These are phyloP conservation scores for Plasmodium yoelii DNA, from an alignment of 169 alveolate genomes.

Conservation along the genomic window DNA sequence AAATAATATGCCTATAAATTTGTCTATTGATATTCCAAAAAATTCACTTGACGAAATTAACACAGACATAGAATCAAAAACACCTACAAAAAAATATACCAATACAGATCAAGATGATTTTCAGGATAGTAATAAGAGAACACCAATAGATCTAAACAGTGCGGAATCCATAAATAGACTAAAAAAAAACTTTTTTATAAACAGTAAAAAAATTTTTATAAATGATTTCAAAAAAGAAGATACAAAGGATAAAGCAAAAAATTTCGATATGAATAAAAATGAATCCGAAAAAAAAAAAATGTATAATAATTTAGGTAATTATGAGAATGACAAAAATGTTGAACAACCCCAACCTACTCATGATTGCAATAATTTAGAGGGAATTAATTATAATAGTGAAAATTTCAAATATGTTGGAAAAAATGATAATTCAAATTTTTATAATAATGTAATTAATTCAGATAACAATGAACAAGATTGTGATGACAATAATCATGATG, in stretches of 20 bases:
- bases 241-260: background rate
- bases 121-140: background rate
- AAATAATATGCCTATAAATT: too few species aligned
- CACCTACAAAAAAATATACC: background rate
- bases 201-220: slow-evolving; percentile 51
- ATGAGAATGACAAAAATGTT: background rate
- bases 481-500: slow-evolving; percentile 10
- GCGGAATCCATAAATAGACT: slow-evolving; percentile 42
- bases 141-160: slow-evolving; percentile 24
- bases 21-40: background rate
- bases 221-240: slow-evolving; percentile 24
- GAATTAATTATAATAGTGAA: too few species aligned
- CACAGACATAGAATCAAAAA: background rate
- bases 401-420: too few species aligned
- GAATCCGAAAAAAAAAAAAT: background rate
- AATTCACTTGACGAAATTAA: background rate
- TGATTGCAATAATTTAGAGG: background rate
- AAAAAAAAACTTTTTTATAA: slow-evolving; percentile 69
- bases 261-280: background rate
- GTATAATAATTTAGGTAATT: background rate
- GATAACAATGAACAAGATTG: background rate
- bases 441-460: background rate
- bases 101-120: background rate
- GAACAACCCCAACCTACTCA: background rate
- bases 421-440: background rate